Percentiles rank a stretch among this genome's conserved stretches.
Conservation (phyloP, 495 filamentous ascomycete species). For the Hapsidospora chrysogenum region DNA sequence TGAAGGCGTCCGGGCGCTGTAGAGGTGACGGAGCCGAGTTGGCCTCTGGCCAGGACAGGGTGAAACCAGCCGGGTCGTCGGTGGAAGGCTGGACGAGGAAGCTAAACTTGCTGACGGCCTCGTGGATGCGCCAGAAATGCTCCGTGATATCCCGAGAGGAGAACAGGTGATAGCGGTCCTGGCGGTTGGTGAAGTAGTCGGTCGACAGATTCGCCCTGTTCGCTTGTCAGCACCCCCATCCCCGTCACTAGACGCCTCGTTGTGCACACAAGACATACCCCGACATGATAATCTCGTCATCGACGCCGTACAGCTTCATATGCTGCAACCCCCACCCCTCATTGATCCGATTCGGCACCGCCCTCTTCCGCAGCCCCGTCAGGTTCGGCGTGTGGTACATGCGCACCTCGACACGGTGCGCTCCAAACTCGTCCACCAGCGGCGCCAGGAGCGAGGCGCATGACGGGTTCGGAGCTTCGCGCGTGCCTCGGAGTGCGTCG, state of each 20-base stretch:
- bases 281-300: conserved; percentile 90
- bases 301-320: conserved; percentile 96
- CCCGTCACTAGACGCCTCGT: not conserved
- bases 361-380: conserved; percentile 66
- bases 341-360: conserved; percentile 79
- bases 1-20: conserved; percentile 47
- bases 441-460: conserved; percentile 80
- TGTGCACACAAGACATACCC: conserved; percentile 34
- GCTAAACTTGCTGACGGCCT: conserved; percentile 61
- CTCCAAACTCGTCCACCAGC: conserved; percentile 64
- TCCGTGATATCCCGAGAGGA: conserved; percentile 58
- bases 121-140: conserved; percentile 65
- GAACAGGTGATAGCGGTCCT: conserved; percentile 92
- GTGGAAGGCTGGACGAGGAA: conserved; percentile 55
- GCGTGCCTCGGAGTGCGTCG: conserved; percentile 78
- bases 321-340: conserved; percentile 98
- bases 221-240: not conserved
- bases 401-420: conserved; percentile 76
- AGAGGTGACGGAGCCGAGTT: conserved; percentile 63
- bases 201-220: conserved; percentile 70
- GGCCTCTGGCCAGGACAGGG: conserved; percentile 58
- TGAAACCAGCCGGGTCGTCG: conserved; percentile 42
- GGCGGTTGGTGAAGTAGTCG: conserved; percentile 92
- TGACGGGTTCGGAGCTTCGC: conserved; percentile 75
- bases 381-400: conserved; percentile 98